These are phyloP conservation scores for Butyriboletus loyo DNA, from an alignment of 768 basidiomycete species.

Conservation along the genomic window DNA sequence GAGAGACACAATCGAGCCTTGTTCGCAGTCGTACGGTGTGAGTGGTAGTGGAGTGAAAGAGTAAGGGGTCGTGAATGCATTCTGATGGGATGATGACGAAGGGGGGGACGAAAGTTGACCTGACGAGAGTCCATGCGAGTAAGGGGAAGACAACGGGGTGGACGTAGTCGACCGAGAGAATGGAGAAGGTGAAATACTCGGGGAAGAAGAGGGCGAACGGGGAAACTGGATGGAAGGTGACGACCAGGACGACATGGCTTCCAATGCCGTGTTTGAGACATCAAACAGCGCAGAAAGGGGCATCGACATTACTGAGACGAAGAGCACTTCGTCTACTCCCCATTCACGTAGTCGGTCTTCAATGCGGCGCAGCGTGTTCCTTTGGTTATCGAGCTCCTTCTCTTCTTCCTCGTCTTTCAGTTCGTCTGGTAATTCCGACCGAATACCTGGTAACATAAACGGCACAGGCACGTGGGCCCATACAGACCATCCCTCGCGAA, in stretches of 20 bases:
- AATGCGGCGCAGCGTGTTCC: conserved; percentile 41
- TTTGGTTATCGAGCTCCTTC: conserved; percentile 38
- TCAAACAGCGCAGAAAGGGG: conserved; percentile 24
- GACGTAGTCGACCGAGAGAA: conserved; percentile 31
- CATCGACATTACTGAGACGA: conserved; percentile 38
- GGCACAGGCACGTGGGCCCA: conserved; percentile 60
- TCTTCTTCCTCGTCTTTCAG: conserved; percentile 30
- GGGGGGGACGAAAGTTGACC: conserved; percentile 21
- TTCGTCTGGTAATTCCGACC: conserved; percentile 37
- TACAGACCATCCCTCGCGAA: conserved; percentile 65
- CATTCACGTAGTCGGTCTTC: conserved; percentile 58
- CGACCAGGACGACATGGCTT: conserved; percentile 19
- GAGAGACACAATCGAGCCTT: conserved; percentile 22
- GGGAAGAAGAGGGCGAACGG: conserved; percentile 29
- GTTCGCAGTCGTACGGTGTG: conserved; percentile 27
- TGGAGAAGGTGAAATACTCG: conserved; percentile 32
- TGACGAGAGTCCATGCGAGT: conserved; percentile 24
- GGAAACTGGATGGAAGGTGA: conserved; percentile 26
- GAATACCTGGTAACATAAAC: conserved; percentile 31
- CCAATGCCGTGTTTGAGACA: conserved; percentile 17
- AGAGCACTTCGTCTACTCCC: conserved; percentile 78
- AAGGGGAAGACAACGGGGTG: conserved; percentile 33
- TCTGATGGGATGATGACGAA: conserved; percentile 26
- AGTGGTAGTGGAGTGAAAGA: conserved; percentile 31
- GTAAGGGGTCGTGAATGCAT: conserved; percentile 28